Evolutionary conservation across 2,329 filamentous ascomycete species (phyloP).

Genomic region (Paecilomyces formosus): DNA sequence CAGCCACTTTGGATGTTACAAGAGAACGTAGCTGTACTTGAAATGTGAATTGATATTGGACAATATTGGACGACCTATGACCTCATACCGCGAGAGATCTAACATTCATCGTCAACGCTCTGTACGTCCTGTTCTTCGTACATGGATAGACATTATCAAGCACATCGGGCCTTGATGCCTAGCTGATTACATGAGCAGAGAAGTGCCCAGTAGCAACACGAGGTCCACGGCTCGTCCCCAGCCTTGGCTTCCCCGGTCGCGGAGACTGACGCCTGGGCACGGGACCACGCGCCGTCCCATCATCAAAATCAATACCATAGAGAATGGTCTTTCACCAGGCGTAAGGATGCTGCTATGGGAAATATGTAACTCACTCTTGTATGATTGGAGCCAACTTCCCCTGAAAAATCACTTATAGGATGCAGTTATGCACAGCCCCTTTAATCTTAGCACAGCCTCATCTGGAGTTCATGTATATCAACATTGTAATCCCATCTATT

Average conservation of each 20-base stretch:
- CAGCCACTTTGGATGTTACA: not conserved
- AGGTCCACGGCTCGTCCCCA: not conserved
- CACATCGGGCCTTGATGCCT: not conserved
- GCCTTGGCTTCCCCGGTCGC: not conserved
- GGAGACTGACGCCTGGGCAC: not conserved
- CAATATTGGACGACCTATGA: not conserved
- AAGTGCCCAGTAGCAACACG: not conserved
- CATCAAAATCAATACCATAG: not conserved
- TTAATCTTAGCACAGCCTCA: not conserved
- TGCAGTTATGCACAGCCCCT: not conserved
- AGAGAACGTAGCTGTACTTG: not conserved
- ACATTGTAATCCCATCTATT: not conserved
- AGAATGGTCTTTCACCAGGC: not conserved
- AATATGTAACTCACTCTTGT: too few relatives aligned
- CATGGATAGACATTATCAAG: not conserved
- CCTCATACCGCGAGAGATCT: not conserved
- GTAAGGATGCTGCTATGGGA: too few relatives aligned
- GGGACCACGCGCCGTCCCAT: not conserved
- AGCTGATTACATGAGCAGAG: not conserved
- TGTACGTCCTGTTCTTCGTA: not conserved
- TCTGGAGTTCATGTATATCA: not conserved
- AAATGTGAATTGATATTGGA: not conserved
- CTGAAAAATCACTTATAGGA: not conserved
- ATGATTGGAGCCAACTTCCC: too few relatives aligned
- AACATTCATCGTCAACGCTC: not conserved